phyloP scores from a whole-genome alignment of 495 filamentous ascomycete species.

The Penicillium pulvis region DNA sequence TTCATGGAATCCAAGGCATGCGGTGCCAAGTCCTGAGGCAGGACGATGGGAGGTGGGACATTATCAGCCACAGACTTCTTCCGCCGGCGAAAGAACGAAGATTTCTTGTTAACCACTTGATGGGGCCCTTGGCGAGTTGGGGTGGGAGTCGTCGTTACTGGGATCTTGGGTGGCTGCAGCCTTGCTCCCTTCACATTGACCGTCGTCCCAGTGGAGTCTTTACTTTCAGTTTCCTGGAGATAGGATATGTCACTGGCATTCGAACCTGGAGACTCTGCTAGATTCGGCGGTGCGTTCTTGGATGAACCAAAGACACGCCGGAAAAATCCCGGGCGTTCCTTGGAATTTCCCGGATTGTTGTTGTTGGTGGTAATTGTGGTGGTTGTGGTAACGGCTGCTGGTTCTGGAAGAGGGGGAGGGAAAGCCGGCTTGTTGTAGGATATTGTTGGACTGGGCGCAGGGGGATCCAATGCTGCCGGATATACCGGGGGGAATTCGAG shows the following conservation, averaged over 20 bases:
- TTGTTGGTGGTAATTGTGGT: conserved; percentile 17
- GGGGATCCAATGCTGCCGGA: conserved; percentile 38
- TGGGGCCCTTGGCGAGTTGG: conserved; percentile 44
- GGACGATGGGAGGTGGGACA: conserved; percentile 51
- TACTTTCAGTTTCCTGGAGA: conserved; percentile 32
- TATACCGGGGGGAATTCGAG: conserved; percentile 36
- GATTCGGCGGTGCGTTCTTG: conserved; percentile 37
- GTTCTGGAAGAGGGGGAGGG: conserved; percentile 30
- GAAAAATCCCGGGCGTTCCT: conserved; percentile 87
- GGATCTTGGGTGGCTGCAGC: conserved; percentile 28
- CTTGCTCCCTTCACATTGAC: conserved; percentile 25
- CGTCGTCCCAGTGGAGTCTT: conserved; percentile 24
- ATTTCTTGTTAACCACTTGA: conserved; percentile 79
- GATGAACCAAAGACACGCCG: conserved; percentile 77
- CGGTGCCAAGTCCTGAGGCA: conserved; percentile 36
- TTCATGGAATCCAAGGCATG: conserved; percentile 35
- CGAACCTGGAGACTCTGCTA: conserved; percentile 23
- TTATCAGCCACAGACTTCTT: conserved; percentile 79
- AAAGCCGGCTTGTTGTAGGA: conserved; percentile 52
- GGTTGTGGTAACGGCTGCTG: conserved; percentile 20
- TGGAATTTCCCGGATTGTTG: conserved; percentile 28
- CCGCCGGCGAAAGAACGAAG: conserved; percentile 89
- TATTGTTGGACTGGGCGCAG: conserved; percentile 56
- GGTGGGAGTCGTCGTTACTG: conserved; percentile 32
- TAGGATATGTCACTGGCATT: conserved; percentile 26